Conservation (phyloP, 306 rosid genomes). For the Malus orientalis region DNA sequence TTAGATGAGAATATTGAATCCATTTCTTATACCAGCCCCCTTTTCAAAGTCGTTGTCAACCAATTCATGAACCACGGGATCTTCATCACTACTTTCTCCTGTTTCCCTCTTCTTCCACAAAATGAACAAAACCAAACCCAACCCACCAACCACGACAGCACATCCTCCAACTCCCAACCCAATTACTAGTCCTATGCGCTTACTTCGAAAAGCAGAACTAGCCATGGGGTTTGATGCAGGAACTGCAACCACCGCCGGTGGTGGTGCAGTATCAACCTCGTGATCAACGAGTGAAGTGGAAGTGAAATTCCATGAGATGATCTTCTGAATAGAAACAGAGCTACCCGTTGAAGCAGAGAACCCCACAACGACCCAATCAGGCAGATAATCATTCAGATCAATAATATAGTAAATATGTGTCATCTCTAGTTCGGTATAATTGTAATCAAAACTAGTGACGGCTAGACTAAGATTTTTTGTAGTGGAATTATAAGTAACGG, state of each 20-base stretch:
- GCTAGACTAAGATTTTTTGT: neutral
- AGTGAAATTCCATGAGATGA: neutral
- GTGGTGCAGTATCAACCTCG: no score
- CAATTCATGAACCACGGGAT: neutral
- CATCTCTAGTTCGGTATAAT: neutral
- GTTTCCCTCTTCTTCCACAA: conserved; percentile 13
- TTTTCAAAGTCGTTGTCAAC: neutral
- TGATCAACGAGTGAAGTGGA: neutral
- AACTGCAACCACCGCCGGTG: no score
- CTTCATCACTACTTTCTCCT: conserved; percentile 1
- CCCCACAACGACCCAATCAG: neutral
- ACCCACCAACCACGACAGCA: neutral
- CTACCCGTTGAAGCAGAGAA: neutral
- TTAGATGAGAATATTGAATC: no score
- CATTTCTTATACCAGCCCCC: neutral
- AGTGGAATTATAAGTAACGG: neutral
- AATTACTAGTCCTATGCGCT: neutral
- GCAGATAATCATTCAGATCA: neutral
- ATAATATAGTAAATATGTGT: fast-evolving
- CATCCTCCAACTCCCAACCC: neutral
- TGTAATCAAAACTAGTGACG: neutral
- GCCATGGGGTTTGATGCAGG: no score
- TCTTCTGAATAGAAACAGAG: conserved; percentile 8
- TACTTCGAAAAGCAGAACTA: neutral
- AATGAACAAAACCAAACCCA: neutral